Evolutionary conservation across 2,329 filamentous ascomycete genomes (phyloP).

Genomic region (Myriosclerotinia scirpicola): DNA sequence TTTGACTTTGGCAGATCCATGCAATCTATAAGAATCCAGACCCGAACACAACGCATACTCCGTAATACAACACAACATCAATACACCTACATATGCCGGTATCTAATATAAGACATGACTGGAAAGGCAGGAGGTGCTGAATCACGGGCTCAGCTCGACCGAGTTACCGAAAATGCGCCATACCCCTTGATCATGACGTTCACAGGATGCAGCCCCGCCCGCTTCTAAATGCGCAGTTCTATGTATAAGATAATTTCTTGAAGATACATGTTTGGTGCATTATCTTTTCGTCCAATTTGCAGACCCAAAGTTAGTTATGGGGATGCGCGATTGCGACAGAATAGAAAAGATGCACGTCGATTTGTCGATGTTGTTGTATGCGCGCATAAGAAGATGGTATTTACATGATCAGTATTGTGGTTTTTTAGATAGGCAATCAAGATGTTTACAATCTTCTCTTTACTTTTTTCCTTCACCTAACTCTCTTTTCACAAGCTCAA

Average conservation of each 20-base stretch:
- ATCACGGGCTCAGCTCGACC: background rate
- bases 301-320: background rate
- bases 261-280: conserved; percentile 18
- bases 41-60: background rate
- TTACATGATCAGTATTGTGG: background rate
- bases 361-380: background rate
- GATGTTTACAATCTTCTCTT: conserved; percentile 12
- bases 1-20: background rate
- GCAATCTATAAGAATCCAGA: background rate
- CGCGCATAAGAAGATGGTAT: background rate
- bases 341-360: background rate
- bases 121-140: background rate
- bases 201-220: background rate
- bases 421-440: background rate
- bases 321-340: background rate
- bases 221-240: background rate
- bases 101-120: background rate
- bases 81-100: background rate
- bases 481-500: conserved; percentile 8
- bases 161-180: conserved; percentile 6
- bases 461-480: conserved; percentile 5
- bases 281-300: background rate
- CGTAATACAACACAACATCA: background rate
- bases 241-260: background rate
- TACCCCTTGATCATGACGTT: conserved; percentile 12